Base-by-base conservation (phyloP, 352 stramenopile genomes). In the Phytophthora hibernalis region DNA sequence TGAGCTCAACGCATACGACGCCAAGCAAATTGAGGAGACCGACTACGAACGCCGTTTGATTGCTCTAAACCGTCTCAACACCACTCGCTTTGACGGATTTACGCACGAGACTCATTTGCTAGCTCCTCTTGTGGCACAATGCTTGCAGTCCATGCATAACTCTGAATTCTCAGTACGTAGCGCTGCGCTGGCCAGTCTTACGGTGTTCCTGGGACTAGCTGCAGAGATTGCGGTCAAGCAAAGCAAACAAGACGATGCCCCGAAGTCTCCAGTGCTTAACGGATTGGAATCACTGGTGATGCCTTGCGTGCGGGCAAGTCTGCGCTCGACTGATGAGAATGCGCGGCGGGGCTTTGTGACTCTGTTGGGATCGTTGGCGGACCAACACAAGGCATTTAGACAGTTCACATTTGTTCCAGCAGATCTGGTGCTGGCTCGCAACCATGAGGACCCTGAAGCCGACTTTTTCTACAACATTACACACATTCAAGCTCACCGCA, bases 401-500 rank as follows among this genome's bases (percentile, higher is more conserved):
- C 42, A 54, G 48, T 82, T 87, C 47, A 35, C 82, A 16, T 95
- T 88, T 43, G 72, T 96, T 18, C 89, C 88, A 8, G 77, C 71
- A 1, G 87, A 96, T 53, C 50, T 97, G 20, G 69, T 76, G 15
- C 55, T 94, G 22, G 62, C 93, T 33, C 84, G 87, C 49, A 92
- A 90, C 49, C 75, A 84, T 10, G 82, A 97, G 8, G 92, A 98
- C 62, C 80, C 89, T 10, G 92, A 99, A 65, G 87, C 97, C 8
- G 97, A 99, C 75, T 99, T 99, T 66, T 99, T 99, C 80, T 92
- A 98, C 66, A 99, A 99, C 74, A 87, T 99, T 40, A 98, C 93
- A 33, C 98, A 99, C 81, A 98, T 99, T 42, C 98, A 99, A 75
- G 80, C 97, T 45, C 98, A 99, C 72, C 89, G 97, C 50, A 93